These are phyloP conservation scores for Bipolaris victoriae DNA, from an alignment of 2,329 filamentous ascomycete species.

Conservation along the genomic window DNA sequence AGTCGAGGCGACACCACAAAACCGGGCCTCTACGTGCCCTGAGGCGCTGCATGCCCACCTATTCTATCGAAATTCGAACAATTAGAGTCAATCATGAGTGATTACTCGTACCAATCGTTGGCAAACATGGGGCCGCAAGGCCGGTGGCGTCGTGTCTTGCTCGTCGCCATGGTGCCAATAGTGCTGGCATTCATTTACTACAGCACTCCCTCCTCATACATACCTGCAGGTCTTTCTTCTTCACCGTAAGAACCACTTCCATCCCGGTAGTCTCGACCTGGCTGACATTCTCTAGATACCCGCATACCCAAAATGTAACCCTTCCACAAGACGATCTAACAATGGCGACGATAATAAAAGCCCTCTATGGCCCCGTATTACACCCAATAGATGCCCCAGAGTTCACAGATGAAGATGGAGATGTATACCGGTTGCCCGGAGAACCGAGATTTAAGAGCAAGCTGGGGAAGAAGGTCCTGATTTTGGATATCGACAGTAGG, in stretches of 20 bases:
- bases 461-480: conserved; percentile 47
- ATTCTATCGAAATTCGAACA: background rate
- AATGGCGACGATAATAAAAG: conserved; percentile 48
- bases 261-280: background rate
- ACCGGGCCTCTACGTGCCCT: background rate
- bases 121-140: conserved; percentile 44
- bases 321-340: conserved; percentile 36
- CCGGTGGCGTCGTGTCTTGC: conserved; percentile 43
- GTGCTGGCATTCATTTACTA: conserved; percentile 39
- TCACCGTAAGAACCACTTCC: conserved; percentile 29
- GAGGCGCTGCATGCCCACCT: background rate
- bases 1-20: background rate
- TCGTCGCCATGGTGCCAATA: conserved; percentile 42
- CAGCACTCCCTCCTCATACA: conserved; percentile 34
- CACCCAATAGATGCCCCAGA: conserved; percentile 45
- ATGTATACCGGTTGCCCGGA: conserved; percentile 39
- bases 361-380: conserved; percentile 45
- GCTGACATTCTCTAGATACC: conserved; percentile 28
- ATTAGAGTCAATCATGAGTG: conserved; percentile 21
- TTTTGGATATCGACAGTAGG: conserved; percentile 49
- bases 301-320: conserved; percentile 34
- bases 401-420: conserved; percentile 49
- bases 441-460: conserved; percentile 43
- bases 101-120: conserved; percentile 41
- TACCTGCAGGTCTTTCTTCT: conserved; percentile 25